Conservation (phyloP, 2,329 filamentous ascomycete genomes). For the Teratosphaeria destructans region DNA sequence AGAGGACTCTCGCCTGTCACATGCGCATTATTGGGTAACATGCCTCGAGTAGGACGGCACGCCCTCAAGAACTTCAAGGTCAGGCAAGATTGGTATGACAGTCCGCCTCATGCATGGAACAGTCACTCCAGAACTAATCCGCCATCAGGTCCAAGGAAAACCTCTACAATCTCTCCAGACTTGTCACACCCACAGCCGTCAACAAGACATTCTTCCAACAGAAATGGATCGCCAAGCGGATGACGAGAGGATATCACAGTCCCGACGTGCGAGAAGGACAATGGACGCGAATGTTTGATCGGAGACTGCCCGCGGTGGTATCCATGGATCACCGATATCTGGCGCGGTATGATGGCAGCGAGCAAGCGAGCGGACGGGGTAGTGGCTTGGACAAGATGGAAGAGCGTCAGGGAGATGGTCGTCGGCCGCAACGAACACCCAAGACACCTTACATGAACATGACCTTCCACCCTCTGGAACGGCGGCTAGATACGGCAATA, state of each 20-base stretch:
- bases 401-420: constrained; percentile 10
- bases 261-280: constrained; percentile 87
- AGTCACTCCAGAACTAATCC: background rate
- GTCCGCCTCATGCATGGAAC: background rate
- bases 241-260: constrained; percentile 80
- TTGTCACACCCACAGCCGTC: constrained; percentile 35
- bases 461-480: constrained; percentile 84
- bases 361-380: constrained; percentile 73
- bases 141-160: constrained; percentile 66
- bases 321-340: constrained; percentile 76
- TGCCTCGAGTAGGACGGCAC: constrained; percentile 35
- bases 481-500: constrained; percentile 85
- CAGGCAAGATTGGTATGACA: constrained; percentile 66
- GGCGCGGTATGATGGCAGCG: constrained; percentile 69
- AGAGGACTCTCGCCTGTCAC: background rate
- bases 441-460: constrained; percentile 90
- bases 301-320: constrained; percentile 69
- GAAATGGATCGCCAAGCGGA: constrained; percentile 87
- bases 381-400: constrained; percentile 48
- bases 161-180: constrained; percentile 70
- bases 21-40: background rate
- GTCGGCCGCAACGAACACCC: constrained; percentile 22
- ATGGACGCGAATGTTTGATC: constrained; percentile 88
- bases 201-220: constrained; percentile 83
- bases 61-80: constrained; percentile 47